Percentiles rank a stretch among this genome's conserved stretches.
Evolutionary conservation across 768 basidiomycete species (phyloP).

Genomic region (Phylloporus sp.): DNA sequence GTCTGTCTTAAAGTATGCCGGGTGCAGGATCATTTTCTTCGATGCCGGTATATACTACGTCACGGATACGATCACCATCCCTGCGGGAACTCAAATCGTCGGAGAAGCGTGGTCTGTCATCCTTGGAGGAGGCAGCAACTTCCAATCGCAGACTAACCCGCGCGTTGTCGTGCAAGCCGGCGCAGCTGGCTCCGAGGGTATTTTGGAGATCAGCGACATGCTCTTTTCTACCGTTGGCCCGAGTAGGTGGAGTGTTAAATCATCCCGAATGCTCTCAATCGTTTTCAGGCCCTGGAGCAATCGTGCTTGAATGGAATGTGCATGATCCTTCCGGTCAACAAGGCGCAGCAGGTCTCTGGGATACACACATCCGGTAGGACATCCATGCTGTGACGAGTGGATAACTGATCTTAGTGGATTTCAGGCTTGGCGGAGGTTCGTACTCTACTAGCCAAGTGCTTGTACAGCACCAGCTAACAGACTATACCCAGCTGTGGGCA

Average conservation of each 20-base stretch:
- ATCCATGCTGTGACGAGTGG: not conserved
- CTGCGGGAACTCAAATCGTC: slow-evolving; percentile 44
- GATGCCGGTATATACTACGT: slow-evolving; percentile 61
- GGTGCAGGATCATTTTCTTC: slow-evolving; percentile 78
- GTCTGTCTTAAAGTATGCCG: slow-evolving; percentile 45
- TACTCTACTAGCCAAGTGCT: not conserved
- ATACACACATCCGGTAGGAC: slow-evolving; percentile 37
- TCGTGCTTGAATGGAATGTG: slow-evolving; percentile 56
- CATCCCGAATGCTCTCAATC: not conserved
- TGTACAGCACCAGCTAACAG: not conserved
- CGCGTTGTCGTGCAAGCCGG: slow-evolving; percentile 43
- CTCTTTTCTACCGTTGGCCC: slow-evolving; percentile 57
- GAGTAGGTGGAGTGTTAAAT: slow-evolving; percentile 10
- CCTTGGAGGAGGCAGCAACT: slow-evolving; percentile 41
- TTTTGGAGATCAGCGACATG: slow-evolving; percentile 62
- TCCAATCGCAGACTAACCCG: slow-evolving; percentile 38
- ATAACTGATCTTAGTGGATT: not conserved
- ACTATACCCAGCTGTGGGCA: slow-evolving; percentile 44
- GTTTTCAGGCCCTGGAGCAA: slow-evolving; percentile 39
- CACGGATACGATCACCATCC: slow-evolving; percentile 45
- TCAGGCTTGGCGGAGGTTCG: slow-evolving; percentile 28
- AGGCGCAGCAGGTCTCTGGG: slow-evolving; percentile 52
- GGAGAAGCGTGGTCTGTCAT: slow-evolving; percentile 51
- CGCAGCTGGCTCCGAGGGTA: slow-evolving; percentile 41
- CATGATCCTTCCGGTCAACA: slow-evolving; percentile 50